Conservation (phyloP, 495 filamentous ascomycete genomes). For the Aspergillus avenaceus region DNA sequence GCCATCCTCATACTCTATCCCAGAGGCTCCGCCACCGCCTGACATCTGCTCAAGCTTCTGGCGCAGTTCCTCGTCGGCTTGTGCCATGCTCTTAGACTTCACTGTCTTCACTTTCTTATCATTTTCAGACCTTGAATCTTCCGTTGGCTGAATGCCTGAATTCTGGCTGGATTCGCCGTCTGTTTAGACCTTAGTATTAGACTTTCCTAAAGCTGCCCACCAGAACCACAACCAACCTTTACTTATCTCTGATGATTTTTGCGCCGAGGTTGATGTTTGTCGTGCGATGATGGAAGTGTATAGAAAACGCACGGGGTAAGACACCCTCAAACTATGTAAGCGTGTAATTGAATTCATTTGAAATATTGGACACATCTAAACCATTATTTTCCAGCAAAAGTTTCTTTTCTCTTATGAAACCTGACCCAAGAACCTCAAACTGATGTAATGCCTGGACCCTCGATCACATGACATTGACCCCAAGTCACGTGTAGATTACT, state of each 20-base stretch:
- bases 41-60: conserved; percentile 63
- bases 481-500: conserved; percentile 14
- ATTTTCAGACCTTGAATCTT: conserved; percentile 4
- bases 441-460: background rate
- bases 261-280: conserved; percentile 4
- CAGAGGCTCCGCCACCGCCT: conserved; percentile 73
- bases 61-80: conserved; percentile 66
- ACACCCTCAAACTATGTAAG: background rate
- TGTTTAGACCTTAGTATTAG: background rate
- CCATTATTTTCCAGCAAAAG: background rate
- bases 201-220: no score
- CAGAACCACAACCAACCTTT: background rate
- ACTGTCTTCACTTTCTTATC: conserved; percentile 5
- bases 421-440: background rate
- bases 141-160: background rate
- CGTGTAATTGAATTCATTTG: background rate
- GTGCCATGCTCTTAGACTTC: conserved; percentile 47
- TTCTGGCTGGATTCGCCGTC: background rate
- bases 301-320: background rate
- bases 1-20: conserved; percentile 76
- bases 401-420: background rate
- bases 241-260: background rate
- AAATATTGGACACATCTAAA: background rate
- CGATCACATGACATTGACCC: conserved; percentile 1
- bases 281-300: background rate